These are phyloP conservation scores for Ceriops tagal DNA, from an alignment of 345 rosid genomes.

Conservation along the genomic window DNA sequence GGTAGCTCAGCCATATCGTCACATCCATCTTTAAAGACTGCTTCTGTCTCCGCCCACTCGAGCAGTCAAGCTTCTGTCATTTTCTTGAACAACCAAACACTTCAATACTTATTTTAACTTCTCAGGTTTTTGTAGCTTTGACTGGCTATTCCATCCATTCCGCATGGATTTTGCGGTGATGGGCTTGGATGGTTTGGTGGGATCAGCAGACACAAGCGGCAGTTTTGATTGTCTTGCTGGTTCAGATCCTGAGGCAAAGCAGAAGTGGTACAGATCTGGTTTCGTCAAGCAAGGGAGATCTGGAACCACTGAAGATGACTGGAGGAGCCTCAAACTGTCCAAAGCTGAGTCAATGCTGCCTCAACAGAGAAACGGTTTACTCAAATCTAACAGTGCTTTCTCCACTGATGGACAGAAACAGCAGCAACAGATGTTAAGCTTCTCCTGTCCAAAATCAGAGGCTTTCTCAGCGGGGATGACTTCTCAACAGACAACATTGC, in stretches of 20 bases:
- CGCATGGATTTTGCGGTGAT: constrained; percentile 53
- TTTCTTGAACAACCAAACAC: not conserved
- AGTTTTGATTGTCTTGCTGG: constrained; percentile 31
- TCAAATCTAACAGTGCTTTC: constrained; percentile 38
- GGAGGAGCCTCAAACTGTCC: constrained; percentile 50
- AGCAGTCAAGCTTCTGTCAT: constrained; percentile 7
- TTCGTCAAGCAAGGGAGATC: constrained; percentile 53
- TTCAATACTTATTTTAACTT: constrained; percentile 13
- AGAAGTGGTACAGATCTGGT: constrained; percentile 58
- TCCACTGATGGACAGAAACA: constrained; percentile 37
- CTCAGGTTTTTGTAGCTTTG: constrained; percentile 18
- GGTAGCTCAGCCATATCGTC: constrained; percentile 6
- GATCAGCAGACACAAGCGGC: constrained; percentile 34
- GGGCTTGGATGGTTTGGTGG: constrained; percentile 47
- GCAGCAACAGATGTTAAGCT: constrained; percentile 57
- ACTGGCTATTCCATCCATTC: constrained; percentile 6
- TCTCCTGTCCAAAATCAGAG: constrained; percentile 56
- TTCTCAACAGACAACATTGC: constrained; percentile 32
- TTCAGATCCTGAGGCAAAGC: constrained; percentile 53
- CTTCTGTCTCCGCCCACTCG: constrained; percentile 6
- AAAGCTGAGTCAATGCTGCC: constrained; percentile 42
- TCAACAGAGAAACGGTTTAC: constrained; percentile 26
- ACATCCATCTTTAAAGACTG: constrained; percentile 10
- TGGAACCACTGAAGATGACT: constrained; percentile 33
- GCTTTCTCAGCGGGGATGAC: constrained; percentile 16